Conservation (phyloP, 2,329 filamentous ascomycete genomes). For the Fusarium stilboides region DNA sequence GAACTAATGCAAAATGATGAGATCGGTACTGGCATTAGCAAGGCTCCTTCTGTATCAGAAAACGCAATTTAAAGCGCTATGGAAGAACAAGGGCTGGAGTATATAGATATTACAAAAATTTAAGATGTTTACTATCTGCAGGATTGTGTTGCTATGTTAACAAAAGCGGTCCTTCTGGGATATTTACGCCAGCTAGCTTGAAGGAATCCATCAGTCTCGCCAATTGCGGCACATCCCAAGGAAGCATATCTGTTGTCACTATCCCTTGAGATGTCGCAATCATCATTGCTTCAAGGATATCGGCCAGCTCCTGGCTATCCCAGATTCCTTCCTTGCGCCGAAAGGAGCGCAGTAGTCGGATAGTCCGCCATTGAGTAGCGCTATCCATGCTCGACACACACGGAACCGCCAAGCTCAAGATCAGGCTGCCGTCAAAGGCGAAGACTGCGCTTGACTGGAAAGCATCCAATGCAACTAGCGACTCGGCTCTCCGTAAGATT, state of each 20-base stretch:
- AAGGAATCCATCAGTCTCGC: neutral
- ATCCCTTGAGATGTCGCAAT: neutral
- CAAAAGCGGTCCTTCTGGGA: neutral
- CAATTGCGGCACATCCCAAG: neutral
- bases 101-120: neutral
- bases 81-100: no score
- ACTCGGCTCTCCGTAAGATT: no score
- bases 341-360: no score
- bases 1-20: neutral
- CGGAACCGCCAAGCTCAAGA: no score
- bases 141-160: neutral
- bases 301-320: no score
- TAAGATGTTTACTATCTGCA: neutral
- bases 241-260: neutral
- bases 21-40: neutral
- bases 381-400: no score
- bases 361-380: no score
- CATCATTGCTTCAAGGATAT: neutral
- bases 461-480: no score
- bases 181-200: neutral
- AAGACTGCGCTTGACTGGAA: no score
- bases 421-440: no score
- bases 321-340: no score
- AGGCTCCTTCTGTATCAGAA: neutral
- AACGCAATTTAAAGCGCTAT: neutral